A percentile compares a stretch with the other conserved stretches of the same genome.
Evolutionary conservation across 371 early-diverging fungal species (phyloP).

Genomic region (Vairimorpha necatrix): DNA sequence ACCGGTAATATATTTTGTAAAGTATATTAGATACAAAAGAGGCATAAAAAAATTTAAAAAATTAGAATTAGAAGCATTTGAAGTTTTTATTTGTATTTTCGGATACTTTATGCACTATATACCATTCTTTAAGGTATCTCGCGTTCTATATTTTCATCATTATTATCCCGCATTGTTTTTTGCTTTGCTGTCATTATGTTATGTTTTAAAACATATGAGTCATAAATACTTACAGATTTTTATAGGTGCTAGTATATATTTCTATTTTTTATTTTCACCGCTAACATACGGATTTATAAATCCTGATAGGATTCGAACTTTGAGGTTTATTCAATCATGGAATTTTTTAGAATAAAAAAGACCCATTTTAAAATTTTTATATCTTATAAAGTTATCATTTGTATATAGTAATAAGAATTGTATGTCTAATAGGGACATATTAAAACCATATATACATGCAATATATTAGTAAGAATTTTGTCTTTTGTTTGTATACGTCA

Average conservation of each 20-base stretch:
- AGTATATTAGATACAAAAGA: slow-evolving; percentile 21
- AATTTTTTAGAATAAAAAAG: slow-evolving; percentile 45
- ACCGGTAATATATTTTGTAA: slow-evolving; percentile 35
- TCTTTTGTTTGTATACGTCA: no score
- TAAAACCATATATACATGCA: no score
- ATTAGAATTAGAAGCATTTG: background rate
- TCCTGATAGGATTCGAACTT: slow-evolving; percentile 8
- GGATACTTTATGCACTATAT: slow-evolving; percentile 84
- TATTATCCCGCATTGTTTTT: slow-evolving; percentile 91
- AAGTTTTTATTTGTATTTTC: slow-evolving; percentile 67
- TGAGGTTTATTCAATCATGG: slow-evolving; percentile 51
- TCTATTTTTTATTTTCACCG: slow-evolving; percentile 41
- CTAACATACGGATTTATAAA: slow-evolving; percentile 55
- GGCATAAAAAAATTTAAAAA: slow-evolving; percentile 25
- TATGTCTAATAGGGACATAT: no score
- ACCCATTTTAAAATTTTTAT: background rate
- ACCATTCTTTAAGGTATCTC: slow-evolving; percentile 83
- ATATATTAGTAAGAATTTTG: no score
- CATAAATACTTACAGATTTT: slow-evolving; percentile 18
- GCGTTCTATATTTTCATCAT: slow-evolving; percentile 90
- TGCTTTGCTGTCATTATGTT: slow-evolving; percentile 66
- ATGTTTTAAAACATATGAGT: slow-evolving; percentile 4
- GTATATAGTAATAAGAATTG: background rate
- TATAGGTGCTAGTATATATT: slow-evolving; percentile 6
- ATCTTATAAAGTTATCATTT: background rate